Evolutionary conservation across 1,139 yeast genomes (phyloP).

Genomic region (Saccharomycopsis hybrid): DNA sequence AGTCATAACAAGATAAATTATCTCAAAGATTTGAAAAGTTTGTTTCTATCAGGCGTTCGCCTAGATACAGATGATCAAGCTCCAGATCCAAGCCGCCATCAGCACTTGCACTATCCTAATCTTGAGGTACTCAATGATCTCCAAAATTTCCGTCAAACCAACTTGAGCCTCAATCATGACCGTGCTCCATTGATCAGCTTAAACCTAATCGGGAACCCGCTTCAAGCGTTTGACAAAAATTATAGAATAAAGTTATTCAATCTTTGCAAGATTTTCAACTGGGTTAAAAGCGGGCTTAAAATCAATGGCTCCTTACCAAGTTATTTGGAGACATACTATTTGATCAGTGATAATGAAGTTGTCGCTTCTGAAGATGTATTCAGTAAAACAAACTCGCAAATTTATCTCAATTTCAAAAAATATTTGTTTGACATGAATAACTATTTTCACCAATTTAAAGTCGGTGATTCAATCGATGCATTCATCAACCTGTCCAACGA

Average conservation of each 20-base stretch:
- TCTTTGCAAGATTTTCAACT: conserved; percentile 23
- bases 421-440: conserved; percentile 16
- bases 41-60: conserved; percentile 27
- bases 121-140: conserved; percentile 23
- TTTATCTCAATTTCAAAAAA: conserved; percentile 17
- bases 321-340: conserved; percentile 34
- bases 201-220: conserved; percentile 38
- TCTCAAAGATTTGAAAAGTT: conserved; percentile 32
- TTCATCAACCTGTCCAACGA: not conserved
- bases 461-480: conserved; percentile 11
- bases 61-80: conserved; percentile 24
- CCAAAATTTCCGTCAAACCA: conserved; percentile 14
- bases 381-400: conserved; percentile 6
- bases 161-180: not conserved
- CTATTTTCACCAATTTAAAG: conserved; percentile 19
- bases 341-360: conserved; percentile 10
- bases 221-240: conserved; percentile 34
- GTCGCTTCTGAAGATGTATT: not conserved
- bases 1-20: conserved; percentile 43
- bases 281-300: conserved; percentile 28
- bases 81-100: not conserved
- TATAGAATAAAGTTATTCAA: conserved; percentile 51
- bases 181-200: conserved; percentile 25
- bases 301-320: conserved; percentile 47
- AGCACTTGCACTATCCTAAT: not conserved